Evolutionary conservation across 164 flowering plant species (phyloP).

Genomic region (Magnolia kwangsiensis): DNA sequence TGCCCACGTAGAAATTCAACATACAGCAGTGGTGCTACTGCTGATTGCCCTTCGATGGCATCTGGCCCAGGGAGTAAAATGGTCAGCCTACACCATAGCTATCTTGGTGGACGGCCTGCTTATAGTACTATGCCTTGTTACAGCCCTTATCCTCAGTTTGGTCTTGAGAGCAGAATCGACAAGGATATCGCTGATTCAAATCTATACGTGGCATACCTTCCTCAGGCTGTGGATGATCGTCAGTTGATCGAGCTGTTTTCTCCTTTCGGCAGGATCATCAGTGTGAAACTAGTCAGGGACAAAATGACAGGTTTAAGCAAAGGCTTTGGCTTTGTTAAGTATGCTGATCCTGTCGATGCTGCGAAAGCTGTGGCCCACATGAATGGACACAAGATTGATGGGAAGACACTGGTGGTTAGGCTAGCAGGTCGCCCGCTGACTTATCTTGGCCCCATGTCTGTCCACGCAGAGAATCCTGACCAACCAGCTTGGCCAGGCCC

Average conservation of each 20-base stretch:
- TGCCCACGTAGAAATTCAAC: constrained; percentile 22
- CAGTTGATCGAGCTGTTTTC: constrained; percentile 31
- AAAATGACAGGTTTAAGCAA: constrained; percentile 31
- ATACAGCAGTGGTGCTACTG: constrained; percentile 17
- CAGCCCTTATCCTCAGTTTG: constrained; percentile 11
- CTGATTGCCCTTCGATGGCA: constrained; percentile 12
- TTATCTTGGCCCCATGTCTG: constrained; percentile 9
- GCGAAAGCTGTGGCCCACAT: constrained; percentile 26
- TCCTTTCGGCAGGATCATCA: constrained; percentile 35
- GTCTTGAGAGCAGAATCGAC: constrained; percentile 11
- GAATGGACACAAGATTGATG: constrained; percentile 36
- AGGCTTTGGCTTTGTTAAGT: constrained; percentile 47
- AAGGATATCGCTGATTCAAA: constrained; percentile 22
- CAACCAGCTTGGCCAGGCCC: constrained; percentile 17
- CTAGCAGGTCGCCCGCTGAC: constrained; percentile 16
- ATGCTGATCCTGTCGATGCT: constrained; percentile 27
- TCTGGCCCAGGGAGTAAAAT: constrained; percentile 5
- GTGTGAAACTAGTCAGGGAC: constrained; percentile 36
- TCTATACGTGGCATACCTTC: constrained; percentile 37
- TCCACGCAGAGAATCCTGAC: constrained; percentile 5
- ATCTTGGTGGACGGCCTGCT: constrained; percentile 4
- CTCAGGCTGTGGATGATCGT: constrained; percentile 27
- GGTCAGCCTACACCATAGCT: background rate
- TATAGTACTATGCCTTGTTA: constrained; percentile 6
- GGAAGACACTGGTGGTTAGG: constrained; percentile 36